Base-by-base conservation (phyloP, 2,329 filamentous ascomycete genomes). In the Neoascochyta sp. region DNA sequence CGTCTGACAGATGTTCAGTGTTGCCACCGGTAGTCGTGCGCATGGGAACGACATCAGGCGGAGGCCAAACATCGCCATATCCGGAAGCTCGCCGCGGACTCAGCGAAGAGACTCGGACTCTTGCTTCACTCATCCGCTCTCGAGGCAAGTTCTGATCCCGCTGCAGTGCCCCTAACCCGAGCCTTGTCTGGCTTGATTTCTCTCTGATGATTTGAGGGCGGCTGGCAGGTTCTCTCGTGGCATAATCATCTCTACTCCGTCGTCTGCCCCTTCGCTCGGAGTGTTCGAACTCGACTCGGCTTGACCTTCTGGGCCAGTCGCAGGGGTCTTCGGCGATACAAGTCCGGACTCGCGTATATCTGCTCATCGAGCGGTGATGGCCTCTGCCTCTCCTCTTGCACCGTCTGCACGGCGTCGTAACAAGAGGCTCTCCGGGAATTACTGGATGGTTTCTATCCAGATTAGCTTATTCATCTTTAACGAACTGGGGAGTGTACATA, bases 401-500 rank as follows among this genome's bases (percentile, higher is more conserved):
- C 15, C 50, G 46, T 15, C 57, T 45, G 20, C 61, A 64, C 10
- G 49, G 32, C 6, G 40, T 41, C 7, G 39, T 32, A 2, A 54
- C 32, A 9, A 53, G 24, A 4, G 52, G 42, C 13, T 57, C 45
- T 8, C 53, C 54, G 17, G 59, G 60, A 10, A 60, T 27, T n/a
- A 63, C 47, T 4, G 61, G 61, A 33, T 63, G 45, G 4, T 50
- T 41, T 18, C 56, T n/a, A n/a, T n/a, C n/a, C n/a, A n/a, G n/a
- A n/a, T n/a, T n/a, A n/a, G n/a, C n/a, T n/a, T n/a, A n/a, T n/a
- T n/a, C n/a, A n/a, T n/a, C n/a, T n/a, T n/a, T n/a, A n/a, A n/a
- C n/a, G n/a, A n/a, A n/a, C n/a, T n/a, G n/a, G n/a, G n/a, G n/a
- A n/a, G n/a, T n/a, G n/a, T n/a, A n/a, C n/a, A n/a, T n/a, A n/a